phyloP scores from a whole-genome alignment of 2,329 filamentous ascomycete genomes.

The Pestalotiopsis fici region DNA sequence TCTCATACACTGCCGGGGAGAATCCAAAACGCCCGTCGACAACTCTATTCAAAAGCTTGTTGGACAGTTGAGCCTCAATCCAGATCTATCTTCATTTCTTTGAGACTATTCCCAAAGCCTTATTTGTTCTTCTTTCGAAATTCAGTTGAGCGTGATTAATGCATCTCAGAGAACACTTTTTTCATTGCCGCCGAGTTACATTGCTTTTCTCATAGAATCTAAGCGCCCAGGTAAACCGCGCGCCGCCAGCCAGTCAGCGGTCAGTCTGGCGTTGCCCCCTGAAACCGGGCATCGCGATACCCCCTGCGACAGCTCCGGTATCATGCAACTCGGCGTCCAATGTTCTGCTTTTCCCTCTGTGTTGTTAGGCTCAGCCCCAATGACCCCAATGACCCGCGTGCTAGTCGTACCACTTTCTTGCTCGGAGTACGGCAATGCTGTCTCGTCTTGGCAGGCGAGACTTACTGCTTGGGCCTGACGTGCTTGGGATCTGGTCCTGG shows the following conservation, averaged over 20 bases:
- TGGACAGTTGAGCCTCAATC: not conserved
- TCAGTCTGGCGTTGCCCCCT: not conserved
- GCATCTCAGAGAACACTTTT: not conserved
- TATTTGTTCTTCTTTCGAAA: not conserved
- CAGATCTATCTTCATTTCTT: not conserved
- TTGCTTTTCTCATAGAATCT: not conserved
- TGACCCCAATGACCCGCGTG: no score
- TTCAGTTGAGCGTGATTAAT: not conserved
- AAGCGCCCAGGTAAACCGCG: not conserved
- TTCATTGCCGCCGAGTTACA: not conserved
- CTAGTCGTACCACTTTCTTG: not conserved
- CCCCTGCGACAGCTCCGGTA: constrained; percentile 11
- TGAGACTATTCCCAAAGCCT: not conserved
- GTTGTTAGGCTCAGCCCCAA: not conserved
- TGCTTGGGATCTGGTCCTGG: not conserved
- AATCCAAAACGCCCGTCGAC: constrained; percentile 6
- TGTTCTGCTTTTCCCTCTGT: not conserved
- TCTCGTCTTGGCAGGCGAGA: constrained; percentile 1
- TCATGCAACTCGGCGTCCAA: constrained; percentile 5
- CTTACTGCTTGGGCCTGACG: not conserved
- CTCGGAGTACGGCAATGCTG: not conserved
- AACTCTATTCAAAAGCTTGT: constrained; percentile 6
- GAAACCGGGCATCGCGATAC: constrained; percentile 8
- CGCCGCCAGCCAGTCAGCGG: constrained; percentile 2
- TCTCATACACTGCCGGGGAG: not conserved